These are phyloP conservation scores for Pseudocercospora musae DNA, from an alignment of 2,329 filamentous ascomycete species.

Conservation along the genomic window DNA sequence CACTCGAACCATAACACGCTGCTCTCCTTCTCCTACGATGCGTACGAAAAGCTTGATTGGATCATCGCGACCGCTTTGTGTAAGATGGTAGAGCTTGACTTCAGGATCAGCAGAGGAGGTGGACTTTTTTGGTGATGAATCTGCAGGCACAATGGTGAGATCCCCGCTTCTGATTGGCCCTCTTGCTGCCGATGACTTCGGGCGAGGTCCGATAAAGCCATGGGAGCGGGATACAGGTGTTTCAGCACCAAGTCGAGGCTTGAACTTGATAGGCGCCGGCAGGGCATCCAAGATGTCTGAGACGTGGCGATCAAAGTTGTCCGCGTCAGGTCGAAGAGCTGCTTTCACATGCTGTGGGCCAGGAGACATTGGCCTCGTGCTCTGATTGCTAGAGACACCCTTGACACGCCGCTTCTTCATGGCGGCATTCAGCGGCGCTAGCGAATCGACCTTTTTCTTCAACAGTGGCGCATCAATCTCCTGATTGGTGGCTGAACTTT, in stretches of 20 bases:
- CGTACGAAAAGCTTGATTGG: conserved; percentile 95
- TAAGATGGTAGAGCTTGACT: conserved; percentile 89
- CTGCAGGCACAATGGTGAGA: conserved; percentile 37
- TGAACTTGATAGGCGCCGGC: conserved; percentile 68
- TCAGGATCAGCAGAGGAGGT: conserved; percentile 47
- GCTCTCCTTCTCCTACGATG: conserved; percentile 83
- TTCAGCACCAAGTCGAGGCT: conserved; percentile 51
- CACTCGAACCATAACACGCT: conserved; percentile 91
- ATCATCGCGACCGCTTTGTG: conserved; percentile 74
- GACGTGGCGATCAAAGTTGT: conserved; percentile 56
- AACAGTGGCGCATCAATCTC: conserved; percentile 6
- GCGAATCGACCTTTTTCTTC: not conserved
- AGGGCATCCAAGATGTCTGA: conserved; percentile 36
- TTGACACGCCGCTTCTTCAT: conserved; percentile 41
- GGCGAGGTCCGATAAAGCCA: conserved; percentile 19
- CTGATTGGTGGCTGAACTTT: not conserved
- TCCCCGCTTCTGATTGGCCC: conserved; percentile 11
- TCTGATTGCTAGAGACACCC: conserved; percentile 5
- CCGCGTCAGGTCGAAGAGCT: conserved; percentile 14
- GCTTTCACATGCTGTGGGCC: not conserved
- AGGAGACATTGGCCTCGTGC: not conserved
- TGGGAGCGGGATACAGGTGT: conserved; percentile 25
- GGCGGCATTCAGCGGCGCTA: conserved; percentile 43
- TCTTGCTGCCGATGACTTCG: conserved; percentile 15
- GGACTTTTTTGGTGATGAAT: conserved; percentile 32